A percentile compares a stretch with the other conserved stretches of the same genome.
phyloP scores from a whole-genome alignment of 2,329 filamentous ascomycete species.

The Epichloe baconii region DNA sequence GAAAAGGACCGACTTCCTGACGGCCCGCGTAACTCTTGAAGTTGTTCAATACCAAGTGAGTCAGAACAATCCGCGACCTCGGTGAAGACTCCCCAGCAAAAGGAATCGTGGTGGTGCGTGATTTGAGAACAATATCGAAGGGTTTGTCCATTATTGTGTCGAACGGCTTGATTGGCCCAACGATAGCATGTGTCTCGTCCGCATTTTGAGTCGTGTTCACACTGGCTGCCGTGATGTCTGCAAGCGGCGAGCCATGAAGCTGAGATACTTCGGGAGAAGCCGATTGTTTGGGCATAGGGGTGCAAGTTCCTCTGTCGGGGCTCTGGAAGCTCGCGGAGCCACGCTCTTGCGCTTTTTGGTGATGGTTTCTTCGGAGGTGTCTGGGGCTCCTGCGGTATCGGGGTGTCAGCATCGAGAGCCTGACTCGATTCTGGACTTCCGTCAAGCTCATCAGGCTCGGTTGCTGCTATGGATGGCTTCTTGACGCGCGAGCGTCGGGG shows the following conservation, averaged over 20 bases:
- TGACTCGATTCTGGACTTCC: conserved; percentile 18
- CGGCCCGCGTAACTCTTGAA: conserved; percentile 98
- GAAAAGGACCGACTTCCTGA: conserved; percentile 93
- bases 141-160: conserved; percentile 73
- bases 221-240: conserved; percentile 58
- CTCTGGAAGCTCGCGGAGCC: conserved; percentile 27
- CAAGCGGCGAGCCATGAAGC: conserved; percentile 44
- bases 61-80: conserved; percentile 83
- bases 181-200: conserved; percentile 25
- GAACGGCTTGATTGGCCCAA: conserved; percentile 63
- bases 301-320: conserved; percentile 24
- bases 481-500: conserved; percentile 26
- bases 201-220: conserved; percentile 33
- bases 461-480: conserved; percentile 15
- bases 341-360: conserved; percentile 57
- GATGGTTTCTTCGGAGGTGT: conserved; percentile 29
- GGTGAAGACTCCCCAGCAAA: conserved; percentile 64
- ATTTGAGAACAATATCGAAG: conserved; percentile 87
- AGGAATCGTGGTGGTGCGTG: conserved; percentile 54
- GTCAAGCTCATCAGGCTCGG: conserved; percentile 12
- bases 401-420: conserved; percentile 19
- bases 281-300: conserved; percentile 38
- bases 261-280: conserved; percentile 42
- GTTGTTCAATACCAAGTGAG: conserved; percentile 81
- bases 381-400: conserved; percentile 20